Evolutionary conservation across 768 basidiomycete genomes (phyloP), one percentile per base, ranked within the genome.

Genomic region (Hericium coralloides): DNA sequence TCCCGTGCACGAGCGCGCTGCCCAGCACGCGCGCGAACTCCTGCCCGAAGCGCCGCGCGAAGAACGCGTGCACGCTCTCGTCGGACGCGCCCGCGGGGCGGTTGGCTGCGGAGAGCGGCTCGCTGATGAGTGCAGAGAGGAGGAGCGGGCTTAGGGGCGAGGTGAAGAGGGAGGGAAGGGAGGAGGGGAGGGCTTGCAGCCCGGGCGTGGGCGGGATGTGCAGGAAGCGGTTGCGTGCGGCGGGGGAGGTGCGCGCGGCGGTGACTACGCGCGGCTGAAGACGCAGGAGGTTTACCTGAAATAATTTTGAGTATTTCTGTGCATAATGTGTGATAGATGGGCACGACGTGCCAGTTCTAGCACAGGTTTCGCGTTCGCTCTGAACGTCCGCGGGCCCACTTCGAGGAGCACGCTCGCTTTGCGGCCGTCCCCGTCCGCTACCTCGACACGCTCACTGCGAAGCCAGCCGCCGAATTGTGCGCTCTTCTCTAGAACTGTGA

Each of bases 391-490:
- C 23, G 95, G 94, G 1, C 95, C 95, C 22, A 81, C 77, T 73
- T 99, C 95, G 5, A 98, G 73, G 3, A 90, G 66, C 10, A 93
- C 76, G 4, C 67, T 65, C 12, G 71, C 73, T 7, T 66, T 67
- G 41, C 67, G 61, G 15, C 67, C 63, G 17, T 63, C 55, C 8
- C 49, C 43, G 31, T 67, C 61, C 45, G 61, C 53, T 4, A 89
- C 61, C 8, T 71, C 61, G 20, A 85, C 74, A 17, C 78, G 76
- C 56, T 83, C 77, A 51, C 80, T 87, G 53, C 72, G 75, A 0
- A 92, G 79, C 95, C 94, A 98, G n/a, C 95, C 95, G 12, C 95
- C 95, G 4, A 87, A 68, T 2, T 82, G 74, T 1, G 69, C 51
- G 8, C 80, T 71, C 59, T 76, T 80, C 63, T 98, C 94, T 25